Evolutionary conservation across 495 filamentous ascomycete genomes (phyloP).

Genomic region (Hyphodiscus hymeniophilus): DNA sequence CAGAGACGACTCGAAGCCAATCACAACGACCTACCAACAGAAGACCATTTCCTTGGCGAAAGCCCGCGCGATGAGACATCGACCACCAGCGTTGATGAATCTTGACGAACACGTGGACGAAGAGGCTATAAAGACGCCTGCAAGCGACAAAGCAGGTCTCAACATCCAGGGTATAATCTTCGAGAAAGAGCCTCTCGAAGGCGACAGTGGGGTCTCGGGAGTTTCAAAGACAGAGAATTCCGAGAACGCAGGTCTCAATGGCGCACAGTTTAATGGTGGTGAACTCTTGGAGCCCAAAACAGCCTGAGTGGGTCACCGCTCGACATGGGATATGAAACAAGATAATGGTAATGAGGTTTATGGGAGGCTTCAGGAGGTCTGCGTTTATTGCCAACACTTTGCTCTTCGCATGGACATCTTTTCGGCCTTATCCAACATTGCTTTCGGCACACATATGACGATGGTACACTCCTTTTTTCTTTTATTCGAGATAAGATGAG

Average conservation of each 20-base stretch:
- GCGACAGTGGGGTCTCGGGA: slow-evolving; percentile 41
- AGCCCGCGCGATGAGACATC: slow-evolving; percentile 21
- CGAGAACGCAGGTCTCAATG: slow-evolving; percentile 4
- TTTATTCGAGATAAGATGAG: neutral
- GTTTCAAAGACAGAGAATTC: slow-evolving; percentile 16
- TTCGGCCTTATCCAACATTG: neutral
- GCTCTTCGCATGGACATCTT: neutral
- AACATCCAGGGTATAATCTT: slow-evolving; percentile 33
- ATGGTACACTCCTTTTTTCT: neutral
- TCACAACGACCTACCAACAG: slow-evolving; percentile 84
- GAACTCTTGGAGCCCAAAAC: neutral
- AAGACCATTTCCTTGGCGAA: slow-evolving; percentile 46
- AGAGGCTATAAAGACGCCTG: slow-evolving; percentile 19
- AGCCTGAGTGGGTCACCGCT: too few relatives aligned
- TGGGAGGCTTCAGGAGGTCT: neutral
- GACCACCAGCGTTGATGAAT: slow-evolving; percentile 81
- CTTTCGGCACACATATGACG: neutral
- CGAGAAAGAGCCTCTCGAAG: slow-evolving; percentile 31
- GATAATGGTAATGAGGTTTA: neutral
- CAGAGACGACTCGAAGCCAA: slow-evolving; percentile 67
- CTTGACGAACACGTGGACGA: slow-evolving; percentile 46
- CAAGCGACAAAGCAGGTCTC: slow-evolving; percentile 31
- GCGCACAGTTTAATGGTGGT: neutral
- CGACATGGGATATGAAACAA: neutral
- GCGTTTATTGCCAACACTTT: neutral